Base-by-base conservation (phyloP, 495 filamentous ascomycete genomes). In the Penicillium argentinense region DNA sequence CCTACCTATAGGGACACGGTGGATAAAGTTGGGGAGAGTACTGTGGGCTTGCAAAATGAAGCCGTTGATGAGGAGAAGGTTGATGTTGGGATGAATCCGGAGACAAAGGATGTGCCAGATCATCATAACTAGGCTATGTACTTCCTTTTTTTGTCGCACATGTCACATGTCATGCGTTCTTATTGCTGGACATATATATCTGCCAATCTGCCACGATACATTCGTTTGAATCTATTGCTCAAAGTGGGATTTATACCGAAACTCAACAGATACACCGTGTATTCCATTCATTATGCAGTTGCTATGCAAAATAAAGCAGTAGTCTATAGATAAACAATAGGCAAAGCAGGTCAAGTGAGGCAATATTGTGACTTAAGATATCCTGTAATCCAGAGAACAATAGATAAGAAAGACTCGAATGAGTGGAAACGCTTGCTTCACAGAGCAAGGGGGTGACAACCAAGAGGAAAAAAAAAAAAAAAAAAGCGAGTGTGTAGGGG, bases 1-100 rank as follows among this genome's bases (percentile, higher is more conserved):
- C 80, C 81, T 3, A 47, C 66, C 9, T 87, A 87, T 51, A 64
- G 75, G 14, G 64, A 77, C 34, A 75, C 76, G 1, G 81, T 79
- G 1, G 84, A 86, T 60, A 78, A 76, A 26, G 78, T 86, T 44
- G 71, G 72, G 2, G 72, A 65, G 21, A 70, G 78, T 12, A 69
- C 73, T 5, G 61, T 85, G 47, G 82, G 82, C 1, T 41, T 84
- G 9, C 57, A 53, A 49, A 37, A 45, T 16, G 26, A 28, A n/a
- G 37, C 16, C 16, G 9, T 9, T 4, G 61, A 65, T 28, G 64
- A 63, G 45, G 52, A 60, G 14, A 63, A 68, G 45, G 56, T 54
- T 21, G 60, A 56, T 16, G 40, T 63, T 23, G 52, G 9, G 16
- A 39, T 45, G 23, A 39, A 22, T 13, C 4, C 4, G 12, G 41